Evolutionary conservation across 768 basidiomycete species (phyloP).

Genomic region (Dentipellis fragilis): DNA sequence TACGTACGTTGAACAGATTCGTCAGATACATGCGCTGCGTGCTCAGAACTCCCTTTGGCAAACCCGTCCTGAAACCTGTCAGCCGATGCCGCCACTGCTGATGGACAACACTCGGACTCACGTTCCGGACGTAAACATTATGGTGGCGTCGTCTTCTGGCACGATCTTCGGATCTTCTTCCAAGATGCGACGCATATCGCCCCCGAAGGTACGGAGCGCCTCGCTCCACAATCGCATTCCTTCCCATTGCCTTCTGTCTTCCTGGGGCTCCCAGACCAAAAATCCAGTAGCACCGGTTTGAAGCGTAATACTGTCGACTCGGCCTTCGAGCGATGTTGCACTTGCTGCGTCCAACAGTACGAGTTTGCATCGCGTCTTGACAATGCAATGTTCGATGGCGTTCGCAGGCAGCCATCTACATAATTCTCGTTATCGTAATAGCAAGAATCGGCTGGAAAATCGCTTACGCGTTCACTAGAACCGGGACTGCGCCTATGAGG

Average conservation of each 20-base stretch:
- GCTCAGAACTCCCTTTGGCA: conserved; percentile 57
- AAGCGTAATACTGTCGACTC: conserved; percentile 19
- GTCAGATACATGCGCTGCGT: conserved; percentile 55
- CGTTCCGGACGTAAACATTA: conserved; percentile 15
- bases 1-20: conserved; percentile 43
- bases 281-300: conserved; percentile 24
- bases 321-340: conserved; percentile 33
- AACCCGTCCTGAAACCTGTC: conserved; percentile 27
- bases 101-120: neutral
- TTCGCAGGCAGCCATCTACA: conserved; percentile 34
- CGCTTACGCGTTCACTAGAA: conserved; percentile 51
- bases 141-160: conserved; percentile 50
- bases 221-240: conserved; percentile 33
- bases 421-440: neutral
- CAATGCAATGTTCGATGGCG: conserved; percentile 43
- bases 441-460: neutral
- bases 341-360: conserved; percentile 51
- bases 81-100: too few relatives aligned
- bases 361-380: conserved; percentile 41
- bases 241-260: conserved; percentile 29
- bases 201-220: conserved; percentile 22
- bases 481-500: conserved; percentile 50
- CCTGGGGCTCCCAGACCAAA: conserved; percentile 34
- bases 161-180: conserved; percentile 22
- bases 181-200: conserved; percentile 1